Evolutionary conservation across 306 rosid species (phyloP).

Genomic region (Amphicarpaea edgeworthii): DNA sequence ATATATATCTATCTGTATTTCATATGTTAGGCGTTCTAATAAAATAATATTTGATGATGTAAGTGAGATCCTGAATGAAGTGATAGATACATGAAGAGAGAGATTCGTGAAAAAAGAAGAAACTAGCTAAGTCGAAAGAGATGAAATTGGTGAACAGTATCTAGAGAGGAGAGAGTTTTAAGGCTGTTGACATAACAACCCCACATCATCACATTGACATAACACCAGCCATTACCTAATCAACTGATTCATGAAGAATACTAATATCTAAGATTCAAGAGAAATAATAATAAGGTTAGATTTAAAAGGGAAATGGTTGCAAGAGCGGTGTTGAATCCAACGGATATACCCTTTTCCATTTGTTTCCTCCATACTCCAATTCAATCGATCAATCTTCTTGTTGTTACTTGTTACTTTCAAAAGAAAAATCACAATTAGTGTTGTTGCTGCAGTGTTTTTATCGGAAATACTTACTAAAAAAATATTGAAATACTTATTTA

Average conservation of each 20-base stretch:
- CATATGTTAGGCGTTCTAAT: no score
- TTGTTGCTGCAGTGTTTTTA: not conserved
- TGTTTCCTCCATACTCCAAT: slow-evolving; percentile 28
- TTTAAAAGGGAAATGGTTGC: slow-evolving; percentile 45
- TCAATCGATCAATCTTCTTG: no score
- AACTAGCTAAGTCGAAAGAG: slow-evolving; percentile 84
- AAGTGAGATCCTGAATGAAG: no score
- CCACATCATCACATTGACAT: slow-evolving; percentile 87
- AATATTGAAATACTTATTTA: no score
- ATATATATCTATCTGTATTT: no score
- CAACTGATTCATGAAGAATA: slow-evolving; percentile 63
- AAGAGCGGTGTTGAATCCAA: slow-evolving; percentile 53
- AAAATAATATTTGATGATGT: no score
- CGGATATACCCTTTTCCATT: slow-evolving; percentile 42
- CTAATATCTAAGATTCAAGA: not conserved
- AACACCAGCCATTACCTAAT: slow-evolving; percentile 64
- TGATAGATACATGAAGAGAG: slow-evolving; percentile 80
- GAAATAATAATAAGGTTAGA: not conserved
- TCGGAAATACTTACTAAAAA: not conserved
- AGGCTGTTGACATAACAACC: slow-evolving; percentile 86
- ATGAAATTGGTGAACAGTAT: slow-evolving; percentile 89
- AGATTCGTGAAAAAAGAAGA: slow-evolving; percentile 74
- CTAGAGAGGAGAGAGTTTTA: slow-evolving; percentile 83
- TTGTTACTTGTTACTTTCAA: no score
- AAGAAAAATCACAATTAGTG: no score